These are phyloP conservation scores for Wallacemonas sp. DNA, from an alignment of 208 protist species.

Conservation along the genomic window DNA sequence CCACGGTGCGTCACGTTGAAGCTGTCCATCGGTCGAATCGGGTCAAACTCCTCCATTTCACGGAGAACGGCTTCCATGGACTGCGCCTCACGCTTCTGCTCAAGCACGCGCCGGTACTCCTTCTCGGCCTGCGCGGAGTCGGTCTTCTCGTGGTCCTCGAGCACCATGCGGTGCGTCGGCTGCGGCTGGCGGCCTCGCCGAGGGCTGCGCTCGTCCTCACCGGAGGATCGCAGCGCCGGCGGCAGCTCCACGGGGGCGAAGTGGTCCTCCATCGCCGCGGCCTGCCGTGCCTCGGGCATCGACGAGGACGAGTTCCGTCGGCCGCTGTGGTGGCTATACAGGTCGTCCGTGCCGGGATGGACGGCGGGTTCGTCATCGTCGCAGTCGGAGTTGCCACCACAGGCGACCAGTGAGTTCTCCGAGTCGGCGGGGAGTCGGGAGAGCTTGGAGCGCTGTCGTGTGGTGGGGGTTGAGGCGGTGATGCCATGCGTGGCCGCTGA, in stretches of 20 bases:
- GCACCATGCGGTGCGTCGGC: background rate
- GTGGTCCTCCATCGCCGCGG: constrained; percentile 23
- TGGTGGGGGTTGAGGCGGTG: background rate
- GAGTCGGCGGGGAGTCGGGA: background rate
- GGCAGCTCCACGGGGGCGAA: constrained; percentile 38
- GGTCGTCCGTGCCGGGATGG: background rate
- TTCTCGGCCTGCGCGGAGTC: constrained; percentile 48
- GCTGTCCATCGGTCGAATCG: constrained; percentile 54
- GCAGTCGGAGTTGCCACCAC: background rate
- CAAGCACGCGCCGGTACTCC: constrained; percentile 54
- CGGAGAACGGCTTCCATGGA: constrained; percentile 19
- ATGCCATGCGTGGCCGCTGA: background rate
- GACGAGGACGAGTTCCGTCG: constrained; percentile 11
- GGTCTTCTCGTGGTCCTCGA: constrained; percentile 33
- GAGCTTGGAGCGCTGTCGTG: background rate
- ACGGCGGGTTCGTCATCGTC: background rate
- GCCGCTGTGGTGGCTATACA: background rate
- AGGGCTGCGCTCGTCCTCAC: background rate
- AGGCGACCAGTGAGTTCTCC: background rate
- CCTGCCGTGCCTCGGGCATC: constrained; percentile 6
- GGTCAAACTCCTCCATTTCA: constrained; percentile 56
- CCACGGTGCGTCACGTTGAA: constrained; percentile 72
- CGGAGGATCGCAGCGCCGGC: background rate
- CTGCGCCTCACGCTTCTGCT: constrained; percentile 42
- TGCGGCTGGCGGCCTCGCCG: constrained; percentile 1